Evolutionary conservation across 2,329 filamentous ascomycete species (phyloP), one percentile per base, ranked within the genome.

Genomic region (Endoconidiophora polonica): DNA sequence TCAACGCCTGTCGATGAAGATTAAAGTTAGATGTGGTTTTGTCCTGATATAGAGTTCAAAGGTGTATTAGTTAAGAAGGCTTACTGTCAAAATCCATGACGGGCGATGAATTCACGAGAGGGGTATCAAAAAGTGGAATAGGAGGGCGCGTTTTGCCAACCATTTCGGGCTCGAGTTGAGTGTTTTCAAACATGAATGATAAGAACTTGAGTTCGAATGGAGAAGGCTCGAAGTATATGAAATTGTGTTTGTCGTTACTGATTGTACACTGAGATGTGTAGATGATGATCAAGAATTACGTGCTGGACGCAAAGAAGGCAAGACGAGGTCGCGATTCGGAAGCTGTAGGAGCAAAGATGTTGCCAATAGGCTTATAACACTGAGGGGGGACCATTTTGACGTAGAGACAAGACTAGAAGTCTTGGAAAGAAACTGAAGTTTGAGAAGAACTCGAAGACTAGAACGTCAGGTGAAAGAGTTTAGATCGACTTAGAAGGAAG

Each of bases 311-410:
- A 70, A 68, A 64, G 80, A 85, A 64, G 80, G 85, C 72, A 87
- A 77, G 68, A 84, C 79, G 65, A 87, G 87, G 79, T 87, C 83
- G 72, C 81, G 73, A 61, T 75, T 75, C 52, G 66, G 71, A 58
- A 70, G 68, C 64, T 67, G 70, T 64, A 68, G 65, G 76, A 67
- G 58, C 70, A 74, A 69, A 71, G 71, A 69, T 74, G 64, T 68
- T 67, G 74, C 77, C 77, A 75, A 75, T 74, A 70, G 73, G 72
- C 69, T 74, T 65, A 70, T 60, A 61, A 72, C 69, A 70, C 69
- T 77, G 70, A 78, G 79, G 74, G 81, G 76, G 79, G 74, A 81
- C 83, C 83, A 88, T 88, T 74, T 60, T 86, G 78, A 77, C 68
- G 26, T 37, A 73, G 72, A 84, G 83, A 82, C 83, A 81, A 81